Percentiles rank a stretch among this genome's conserved stretches.
These are phyloP conservation scores for Dactylellina leptospora DNA, from an alignment of 2,329 filamentous ascomycete genomes.

Conservation along the genomic window DNA sequence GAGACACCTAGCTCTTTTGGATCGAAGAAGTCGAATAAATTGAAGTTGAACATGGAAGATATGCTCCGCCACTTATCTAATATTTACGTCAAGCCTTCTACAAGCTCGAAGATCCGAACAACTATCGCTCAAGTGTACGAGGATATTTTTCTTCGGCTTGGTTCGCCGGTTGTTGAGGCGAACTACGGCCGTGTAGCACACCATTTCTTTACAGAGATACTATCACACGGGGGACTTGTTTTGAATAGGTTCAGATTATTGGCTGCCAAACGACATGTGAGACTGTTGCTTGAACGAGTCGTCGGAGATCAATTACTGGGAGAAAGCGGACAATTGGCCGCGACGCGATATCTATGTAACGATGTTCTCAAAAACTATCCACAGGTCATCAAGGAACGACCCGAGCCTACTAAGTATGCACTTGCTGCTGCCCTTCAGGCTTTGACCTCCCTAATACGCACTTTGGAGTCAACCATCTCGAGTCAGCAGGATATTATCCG, in stretches of 20 bases:
- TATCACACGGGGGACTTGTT: constrained; percentile 77
- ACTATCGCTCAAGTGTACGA: constrained; percentile 89
- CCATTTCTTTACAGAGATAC: constrained; percentile 79
- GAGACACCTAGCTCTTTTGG: constrained; percentile 71
- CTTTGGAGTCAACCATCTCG: constrained; percentile 82
- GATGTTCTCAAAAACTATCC: constrained; percentile 93
- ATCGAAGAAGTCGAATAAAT: constrained; percentile 72
- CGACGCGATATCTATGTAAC: constrained; percentile 82
- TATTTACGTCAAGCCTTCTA: constrained; percentile 81
- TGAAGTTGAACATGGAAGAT: constrained; percentile 78
- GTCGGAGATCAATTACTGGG: constrained; percentile 83
- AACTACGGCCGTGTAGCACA: constrained; percentile 83
- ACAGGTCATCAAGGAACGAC: constrained; percentile 82
- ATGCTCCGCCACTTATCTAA: constrained; percentile 79
- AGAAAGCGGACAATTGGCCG: constrained; percentile 85
- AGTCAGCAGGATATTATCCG: constrained; percentile 82
- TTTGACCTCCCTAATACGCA: constrained; percentile 78
- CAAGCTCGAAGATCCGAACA: constrained; percentile 80
- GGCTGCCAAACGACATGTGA: constrained; percentile 82
- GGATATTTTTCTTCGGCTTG: constrained; percentile 78
- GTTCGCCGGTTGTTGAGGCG: constrained; percentile 81
- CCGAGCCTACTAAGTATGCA: constrained; percentile 87
- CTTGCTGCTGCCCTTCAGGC: constrained; percentile 81
- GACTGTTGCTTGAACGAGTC: constrained; percentile 82
- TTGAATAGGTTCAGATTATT: constrained; percentile 89